Percentiles rank a stretch among this genome's conserved stretches.
phyloP scores from a whole-genome alignment of 2,329 filamentous ascomycete species.

The Apiospora arundinis region DNA sequence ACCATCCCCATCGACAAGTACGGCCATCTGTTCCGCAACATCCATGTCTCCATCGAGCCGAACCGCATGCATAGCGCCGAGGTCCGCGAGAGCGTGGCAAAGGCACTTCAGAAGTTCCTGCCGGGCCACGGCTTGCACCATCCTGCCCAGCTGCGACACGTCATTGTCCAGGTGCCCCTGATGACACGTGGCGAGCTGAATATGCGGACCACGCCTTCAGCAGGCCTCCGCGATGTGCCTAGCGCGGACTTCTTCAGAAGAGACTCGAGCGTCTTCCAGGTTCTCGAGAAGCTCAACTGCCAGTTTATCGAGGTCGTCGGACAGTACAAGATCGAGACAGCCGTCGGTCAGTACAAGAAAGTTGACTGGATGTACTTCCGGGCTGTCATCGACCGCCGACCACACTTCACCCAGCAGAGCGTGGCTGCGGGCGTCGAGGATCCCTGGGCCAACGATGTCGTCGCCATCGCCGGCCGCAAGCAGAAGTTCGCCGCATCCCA shows the following conservation, averaged over 20 bases:
- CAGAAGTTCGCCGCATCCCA: neutral
- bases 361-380: constrained; percentile 28
- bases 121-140: constrained; percentile 30
- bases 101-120: constrained; percentile 46
- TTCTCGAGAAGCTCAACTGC: constrained; percentile 42
- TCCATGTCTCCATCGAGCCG: constrained; percentile 50
- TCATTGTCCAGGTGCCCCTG: constrained; percentile 51
- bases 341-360: constrained; percentile 41
- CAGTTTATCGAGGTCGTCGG: constrained; percentile 46
- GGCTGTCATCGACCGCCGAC: constrained; percentile 32
- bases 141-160: constrained; percentile 44
- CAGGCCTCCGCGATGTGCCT: constrained; percentile 35
- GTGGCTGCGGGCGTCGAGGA: constrained; percentile 4
- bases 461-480: constrained; percentile 29
- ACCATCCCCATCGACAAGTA: constrained; percentile 46
- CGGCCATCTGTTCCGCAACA: constrained; percentile 46
- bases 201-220: neutral
- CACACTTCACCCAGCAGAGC: constrained; percentile 28
- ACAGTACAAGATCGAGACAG: constrained; percentile 22
- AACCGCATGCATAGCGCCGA: constrained; percentile 42
- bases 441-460: constrained; percentile 31
- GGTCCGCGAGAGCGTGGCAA: constrained; percentile 39
- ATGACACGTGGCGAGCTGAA: constrained; percentile 22
- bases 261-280: constrained; percentile 36
- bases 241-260: constrained; percentile 45